Base-by-base conservation (phyloP, 108 stramenopile genomes). In the Cyclotella baltica region DNA sequence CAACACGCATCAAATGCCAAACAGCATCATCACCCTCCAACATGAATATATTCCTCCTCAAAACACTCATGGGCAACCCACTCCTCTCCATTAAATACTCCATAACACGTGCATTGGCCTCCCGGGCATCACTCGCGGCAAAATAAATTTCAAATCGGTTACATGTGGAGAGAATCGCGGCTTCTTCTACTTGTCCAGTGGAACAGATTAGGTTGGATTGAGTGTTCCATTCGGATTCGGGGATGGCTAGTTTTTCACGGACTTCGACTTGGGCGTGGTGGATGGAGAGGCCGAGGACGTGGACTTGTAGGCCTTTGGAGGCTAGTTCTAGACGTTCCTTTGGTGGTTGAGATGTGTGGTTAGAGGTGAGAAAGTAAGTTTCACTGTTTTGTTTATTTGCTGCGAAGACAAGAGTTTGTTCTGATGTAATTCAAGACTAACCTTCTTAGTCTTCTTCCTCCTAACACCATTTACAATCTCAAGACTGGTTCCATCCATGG, bases 61-160 rank as follows among this genome's bases (percentile, higher is more conserved):
- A 76, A 15, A 73, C 76, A 30, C 89, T 84, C 36, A 97, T 91
- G 37, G 98, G 91, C 29, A 98, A 73, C 27, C 88, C 92, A 4
- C 92, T 88, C 38, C 95, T 86, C 58, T 97, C 72, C 43, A 88
- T 67, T n/a, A 99, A 80, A 70, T 92, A 97, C 35, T 92, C 80
- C 61, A 96, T 95, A 20, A 96, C 91, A 47, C 83, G 72, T 5
- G 92, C 96, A 83, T 97, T 97, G 67, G 97, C 97, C 29, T 89
- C 92, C 22, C 93, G 88, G 8, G 95, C 66, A 75, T 98, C 95
- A 48, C 94, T 84, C 0, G 97, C 95, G 10, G 98, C 89, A 52
- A 96, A 90, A 78, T 99, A 99, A 10, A 98, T 93, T 69, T 99
- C 99, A 76, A 99, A 99, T n/a, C 99, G 91, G 64, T 99, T 99